A percentile compares a stretch with the other conserved stretches of the same genome.
Evolutionary conservation across 768 basidiomycete genomes (phyloP).

Genomic region (Coprinopsis marcescibilis): DNA sequence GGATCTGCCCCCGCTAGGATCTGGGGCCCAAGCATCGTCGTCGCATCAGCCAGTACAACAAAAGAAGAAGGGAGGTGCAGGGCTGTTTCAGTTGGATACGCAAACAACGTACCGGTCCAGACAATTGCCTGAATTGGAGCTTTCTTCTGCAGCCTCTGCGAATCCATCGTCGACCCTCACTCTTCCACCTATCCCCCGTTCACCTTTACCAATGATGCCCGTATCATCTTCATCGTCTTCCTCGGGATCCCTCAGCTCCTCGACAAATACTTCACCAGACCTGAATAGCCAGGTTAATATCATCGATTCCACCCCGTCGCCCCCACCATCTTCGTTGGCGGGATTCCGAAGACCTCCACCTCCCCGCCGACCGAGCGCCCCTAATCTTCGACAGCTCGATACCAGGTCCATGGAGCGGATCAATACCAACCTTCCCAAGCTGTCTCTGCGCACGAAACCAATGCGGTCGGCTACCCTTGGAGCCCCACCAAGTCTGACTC

Average conservation of each 20-base stretch:
- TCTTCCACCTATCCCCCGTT: conserved; percentile 32
- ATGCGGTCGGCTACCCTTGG: conserved; percentile 53
- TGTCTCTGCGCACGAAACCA: conserved; percentile 56
- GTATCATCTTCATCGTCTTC: conserved; percentile 32
- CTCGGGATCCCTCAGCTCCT: conserved; percentile 17
- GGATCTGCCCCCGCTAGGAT: conserved; percentile 2
- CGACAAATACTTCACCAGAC: conserved; percentile 11
- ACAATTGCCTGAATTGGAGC: conserved; percentile 55
- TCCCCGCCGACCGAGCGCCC: conserved; percentile 51
- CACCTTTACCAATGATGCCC: conserved; percentile 57
- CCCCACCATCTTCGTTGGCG: conserved; percentile 57
- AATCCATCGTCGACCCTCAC: conserved; percentile 26
- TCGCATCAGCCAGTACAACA: conserved; percentile 21
- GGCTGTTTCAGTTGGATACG: conserved; percentile 69
- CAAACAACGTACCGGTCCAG: conserved; percentile 44
- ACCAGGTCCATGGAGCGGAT: conserved; percentile 53
- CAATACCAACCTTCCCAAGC: conserved; percentile 43
- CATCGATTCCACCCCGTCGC: conserved; percentile 50
- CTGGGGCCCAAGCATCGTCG: conserved; percentile 1
- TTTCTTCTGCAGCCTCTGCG: conserved; percentile 28
- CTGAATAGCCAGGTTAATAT: conserved; percentile 17
- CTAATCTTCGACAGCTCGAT: conserved; percentile 55
- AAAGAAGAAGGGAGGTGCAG: conserved; percentile 25
- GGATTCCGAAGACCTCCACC: conserved; percentile 45
- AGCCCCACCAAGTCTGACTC: conserved; percentile 41